Conservation (phyloP, 129 eudicot species). For the Arctium lappa region DNA sequence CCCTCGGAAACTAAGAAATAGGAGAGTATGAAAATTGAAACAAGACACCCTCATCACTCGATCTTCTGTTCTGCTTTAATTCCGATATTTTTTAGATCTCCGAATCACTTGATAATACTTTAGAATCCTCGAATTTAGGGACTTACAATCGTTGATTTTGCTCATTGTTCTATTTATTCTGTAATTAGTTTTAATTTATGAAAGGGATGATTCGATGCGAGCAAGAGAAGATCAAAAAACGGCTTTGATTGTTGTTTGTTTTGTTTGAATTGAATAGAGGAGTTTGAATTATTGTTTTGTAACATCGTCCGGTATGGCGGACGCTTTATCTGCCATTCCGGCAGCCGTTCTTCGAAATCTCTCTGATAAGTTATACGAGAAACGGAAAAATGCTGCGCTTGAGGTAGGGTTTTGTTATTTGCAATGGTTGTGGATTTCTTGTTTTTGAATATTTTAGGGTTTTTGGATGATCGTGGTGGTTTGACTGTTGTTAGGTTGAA, state of each 20-base stretch:
- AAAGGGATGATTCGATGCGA: conserved; percentile 33
- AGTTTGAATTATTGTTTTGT: neutral
- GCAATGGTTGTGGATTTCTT: neutral
- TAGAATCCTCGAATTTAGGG: conserved; percentile 1
- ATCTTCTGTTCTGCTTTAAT: conserved; percentile 20
- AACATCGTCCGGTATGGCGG: conserved; percentile 53
- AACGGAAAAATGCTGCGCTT: conserved; percentile 88
- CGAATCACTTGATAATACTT: neutral
- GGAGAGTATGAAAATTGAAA: neutral
- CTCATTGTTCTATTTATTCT: neutral
- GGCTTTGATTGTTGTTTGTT: conserved; percentile 21
- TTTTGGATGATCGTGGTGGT: conserved; percentile 23
- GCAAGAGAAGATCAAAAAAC: conserved; percentile 40
- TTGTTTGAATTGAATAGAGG: neutral
- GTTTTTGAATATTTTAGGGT: conserved; percentile 1
- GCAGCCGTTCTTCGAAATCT: conserved; percentile 82
- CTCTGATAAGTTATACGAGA: conserved; percentile 86
- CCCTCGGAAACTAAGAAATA: conserved; percentile 9
- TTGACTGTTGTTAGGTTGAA: conserved; percentile 64
- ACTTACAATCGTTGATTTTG: neutral
- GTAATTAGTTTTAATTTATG: neutral
- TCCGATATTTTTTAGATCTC: conserved; percentile 9
- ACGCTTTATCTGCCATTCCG: conserved; percentile 64
- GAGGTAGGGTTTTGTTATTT: conserved; percentile 48
- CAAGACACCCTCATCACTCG: neutral